Conservation (phyloP, 2,329 filamentous ascomycete species). For the Xylaria digitata region DNA sequence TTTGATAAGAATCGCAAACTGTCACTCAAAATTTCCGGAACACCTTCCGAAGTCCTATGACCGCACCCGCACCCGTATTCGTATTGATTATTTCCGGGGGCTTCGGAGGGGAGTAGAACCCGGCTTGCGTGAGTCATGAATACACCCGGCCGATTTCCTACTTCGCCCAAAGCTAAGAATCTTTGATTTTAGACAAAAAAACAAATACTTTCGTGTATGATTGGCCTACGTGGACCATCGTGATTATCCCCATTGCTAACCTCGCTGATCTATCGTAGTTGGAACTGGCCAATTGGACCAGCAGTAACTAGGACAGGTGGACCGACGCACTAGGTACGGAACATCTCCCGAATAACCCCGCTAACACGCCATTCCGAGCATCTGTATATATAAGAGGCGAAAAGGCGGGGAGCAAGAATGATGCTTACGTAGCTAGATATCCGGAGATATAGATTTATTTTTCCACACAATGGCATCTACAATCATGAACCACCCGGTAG, state of each 20-base stretch:
- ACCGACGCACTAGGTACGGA: background rate
- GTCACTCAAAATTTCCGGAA: background rate
- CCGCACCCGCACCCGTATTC: background rate
- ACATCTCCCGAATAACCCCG: slow-evolving; percentile 11
- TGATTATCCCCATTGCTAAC: background rate
- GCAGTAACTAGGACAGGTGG: background rate
- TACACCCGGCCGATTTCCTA: background rate
- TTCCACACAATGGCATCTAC: background rate
- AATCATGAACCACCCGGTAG: slow-evolving; percentile 33
- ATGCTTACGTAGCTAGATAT: background rate
- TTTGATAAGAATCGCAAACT: background rate
- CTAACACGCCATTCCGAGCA: background rate
- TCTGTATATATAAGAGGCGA: background rate
- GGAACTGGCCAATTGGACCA: background rate
- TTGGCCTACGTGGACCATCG: no score
- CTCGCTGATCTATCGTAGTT: background rate
- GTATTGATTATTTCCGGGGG: background rate
- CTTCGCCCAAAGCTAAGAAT: background rate
- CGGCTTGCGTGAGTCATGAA: background rate
- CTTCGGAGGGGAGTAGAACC: background rate
- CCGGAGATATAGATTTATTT: background rate
- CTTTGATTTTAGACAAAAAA: no score
- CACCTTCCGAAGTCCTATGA: background rate
- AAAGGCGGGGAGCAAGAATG: background rate
- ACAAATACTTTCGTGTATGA: no score